Evolutionary conservation across 2,329 filamentous ascomycete species (phyloP), one percentile per base, ranked within the genome.

Genomic region (Sporothrix humicola): DNA sequence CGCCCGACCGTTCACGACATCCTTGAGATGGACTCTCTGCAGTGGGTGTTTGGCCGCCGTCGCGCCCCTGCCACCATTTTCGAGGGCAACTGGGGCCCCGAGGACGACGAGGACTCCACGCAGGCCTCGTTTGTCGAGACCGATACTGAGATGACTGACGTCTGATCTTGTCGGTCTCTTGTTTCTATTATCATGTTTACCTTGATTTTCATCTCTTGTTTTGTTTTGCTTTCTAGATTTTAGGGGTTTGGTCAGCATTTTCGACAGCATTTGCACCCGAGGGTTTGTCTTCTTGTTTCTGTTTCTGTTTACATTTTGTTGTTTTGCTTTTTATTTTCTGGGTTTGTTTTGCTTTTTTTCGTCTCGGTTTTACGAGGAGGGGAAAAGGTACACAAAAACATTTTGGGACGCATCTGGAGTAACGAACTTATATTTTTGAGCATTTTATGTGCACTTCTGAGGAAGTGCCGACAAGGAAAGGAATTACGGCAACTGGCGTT

Each of bases 21-120:
- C 12, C 87, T 97, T 65, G 83, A 88, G 63, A 88, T 91, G 0
- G 89, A 91, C 68, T 93, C 94, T 31, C 87, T 97, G 71, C 88
- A 87, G 75, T 99, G 96, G 93, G 92, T 97, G 46, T 88, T 90
- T 72, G 84, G 86, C 69, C 90, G 94, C 75, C 90, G 94, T 72
- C 90, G 92, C 72, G 93, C 94, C 12, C 93, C 94, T 61, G 96
- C 96, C n/a, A 98, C 94, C 0, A 91, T 99, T 71, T 99, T 93
- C 78, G 96, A 99, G 83, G 96, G 96, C 76, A 96, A 93, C 80
- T 99, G 95, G 92, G 96, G 96, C 3, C 95, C 95, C 46, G 91
- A 84, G 71, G 81, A 86, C 10, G 72, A 63, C 13, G 68, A 69
- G 8, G 44, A 69, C 79, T 84, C 46, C 77, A 81, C 5, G 82